These are phyloP conservation scores for Leccinum imitatum DNA, from an alignment of 768 basidiomycete species.

Conservation along the genomic window DNA sequence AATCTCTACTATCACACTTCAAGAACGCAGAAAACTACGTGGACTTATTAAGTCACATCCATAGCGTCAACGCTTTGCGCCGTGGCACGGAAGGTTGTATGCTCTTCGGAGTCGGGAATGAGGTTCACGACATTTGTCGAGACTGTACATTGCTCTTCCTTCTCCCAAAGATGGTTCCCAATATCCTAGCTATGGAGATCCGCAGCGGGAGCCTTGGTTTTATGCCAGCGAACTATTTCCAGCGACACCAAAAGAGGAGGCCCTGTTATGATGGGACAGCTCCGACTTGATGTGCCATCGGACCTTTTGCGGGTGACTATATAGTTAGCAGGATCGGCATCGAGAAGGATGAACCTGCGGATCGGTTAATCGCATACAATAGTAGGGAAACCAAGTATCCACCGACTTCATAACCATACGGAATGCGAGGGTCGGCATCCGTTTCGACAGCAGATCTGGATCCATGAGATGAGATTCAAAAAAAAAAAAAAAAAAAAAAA, in stretches of 20 bases:
- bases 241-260: slow-evolving; percentile 38
- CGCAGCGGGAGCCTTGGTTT: slow-evolving; percentile 6
- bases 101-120: slow-evolving; percentile 52
- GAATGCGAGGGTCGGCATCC: no score
- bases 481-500: no score
- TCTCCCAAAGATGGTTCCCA: slow-evolving; percentile 51
- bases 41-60: slow-evolving; percentile 25
- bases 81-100: slow-evolving; percentile 37
- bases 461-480: no score
- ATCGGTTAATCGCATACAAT: not conserved
- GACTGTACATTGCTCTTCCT: slow-evolving; percentile 42
- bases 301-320: slow-evolving; percentile 53
- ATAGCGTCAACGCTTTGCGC: slow-evolving; percentile 33
- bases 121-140: slow-evolving; percentile 67
- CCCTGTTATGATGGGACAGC: slow-evolving; percentile 57
- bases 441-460: no score
- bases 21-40: no score
- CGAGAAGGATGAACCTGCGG: slow-evolving; percentile 71
- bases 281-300: slow-evolving; percentile 47
- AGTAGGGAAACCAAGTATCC: slow-evolving; percentile 79
- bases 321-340: slow-evolving; percentile 57
- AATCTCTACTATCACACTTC: no score
- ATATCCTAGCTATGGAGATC: slow-evolving; percentile 39
- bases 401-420: slow-evolving; percentile 47
- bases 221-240: slow-evolving; percentile 19